Conservation (phyloP, 768 basidiomycete species). For the Termitomyces sp. region DNA sequence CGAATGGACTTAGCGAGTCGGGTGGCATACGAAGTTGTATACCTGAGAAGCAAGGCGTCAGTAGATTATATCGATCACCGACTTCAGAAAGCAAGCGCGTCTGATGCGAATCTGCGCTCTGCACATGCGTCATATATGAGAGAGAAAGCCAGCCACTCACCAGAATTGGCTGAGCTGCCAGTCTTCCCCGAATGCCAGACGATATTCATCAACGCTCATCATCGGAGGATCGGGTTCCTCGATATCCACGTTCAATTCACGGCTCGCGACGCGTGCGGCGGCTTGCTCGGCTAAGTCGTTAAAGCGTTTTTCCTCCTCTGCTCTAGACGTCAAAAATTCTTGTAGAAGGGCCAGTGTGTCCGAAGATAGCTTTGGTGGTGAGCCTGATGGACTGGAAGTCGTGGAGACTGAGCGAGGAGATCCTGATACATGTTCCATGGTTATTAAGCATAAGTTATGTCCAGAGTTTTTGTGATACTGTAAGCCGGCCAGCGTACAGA, state of each 20-base stretch:
- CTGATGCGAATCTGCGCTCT: conserved; percentile 1
- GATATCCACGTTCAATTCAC: conserved; percentile 21
- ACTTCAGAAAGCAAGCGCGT: conserved; percentile 9
- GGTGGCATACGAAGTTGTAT: conserved; percentile 35
- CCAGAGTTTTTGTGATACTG: not conserved
- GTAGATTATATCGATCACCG: not conserved
- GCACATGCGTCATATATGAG: not conserved
- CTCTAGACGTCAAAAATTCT: conserved; percentile 32
- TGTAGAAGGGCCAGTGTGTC: conserved; percentile 36
- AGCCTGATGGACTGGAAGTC: conserved; percentile 24
- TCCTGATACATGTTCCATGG: conserved; percentile 15
- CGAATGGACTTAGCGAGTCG: conserved; percentile 29
- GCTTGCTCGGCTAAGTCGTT: conserved; percentile 32
- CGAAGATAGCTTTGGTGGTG: conserved; percentile 31
- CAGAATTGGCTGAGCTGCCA: conserved; percentile 50
- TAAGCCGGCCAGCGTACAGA: not conserved
- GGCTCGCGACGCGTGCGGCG: conserved; percentile 28
- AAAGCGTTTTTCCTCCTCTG: conserved; percentile 39
- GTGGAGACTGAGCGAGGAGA: conserved; percentile 22
- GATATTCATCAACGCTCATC: conserved; percentile 40
- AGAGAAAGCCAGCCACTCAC: conserved; percentile 25
- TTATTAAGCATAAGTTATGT: not conserved
- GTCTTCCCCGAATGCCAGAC: conserved; percentile 39
- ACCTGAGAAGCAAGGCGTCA: conserved; percentile 25
- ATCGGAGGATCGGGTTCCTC: conserved; percentile 26